A percentile compares a stretch with the other conserved stretches of the same genome.
Conservation (phyloP, 768 basidiomycete genomes). For the Termitomyces sp. region DNA sequence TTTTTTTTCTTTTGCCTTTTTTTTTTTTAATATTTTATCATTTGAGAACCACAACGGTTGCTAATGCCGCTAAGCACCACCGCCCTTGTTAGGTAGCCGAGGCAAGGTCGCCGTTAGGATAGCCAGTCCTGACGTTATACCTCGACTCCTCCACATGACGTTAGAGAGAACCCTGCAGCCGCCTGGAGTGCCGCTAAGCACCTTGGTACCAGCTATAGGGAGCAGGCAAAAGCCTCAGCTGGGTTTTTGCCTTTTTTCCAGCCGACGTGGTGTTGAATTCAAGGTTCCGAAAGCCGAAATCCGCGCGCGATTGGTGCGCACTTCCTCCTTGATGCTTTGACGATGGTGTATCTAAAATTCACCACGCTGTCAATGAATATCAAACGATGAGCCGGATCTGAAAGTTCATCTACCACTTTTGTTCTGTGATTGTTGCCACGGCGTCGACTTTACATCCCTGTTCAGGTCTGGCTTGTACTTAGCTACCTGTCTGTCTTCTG, state of each 20-base stretch:
- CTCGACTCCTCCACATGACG: too few relatives aligned
- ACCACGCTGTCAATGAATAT: background rate
- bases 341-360: background rate
- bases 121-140: background rate
- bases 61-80: background rate
- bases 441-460: background rate
- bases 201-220: background rate
- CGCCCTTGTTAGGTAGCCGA: background rate
- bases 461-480: background rate
- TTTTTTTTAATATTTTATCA: background rate
- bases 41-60: background rate
- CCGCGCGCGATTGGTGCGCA: background rate
- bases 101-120: background rate
- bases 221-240: too few relatives aligned
- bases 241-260: background rate
- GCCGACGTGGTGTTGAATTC: background rate
- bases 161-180: background rate
- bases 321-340: background rate
- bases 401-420: background rate
- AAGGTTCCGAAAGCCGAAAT: background rate
- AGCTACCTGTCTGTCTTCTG: background rate
- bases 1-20: too few relatives aligned
- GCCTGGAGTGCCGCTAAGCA: background rate
- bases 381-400: too few relatives aligned
- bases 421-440: background rate